Evolutionary conservation across 495 filamentous ascomycete species (phyloP).

Genomic region (Neurospora hispaniola): DNA sequence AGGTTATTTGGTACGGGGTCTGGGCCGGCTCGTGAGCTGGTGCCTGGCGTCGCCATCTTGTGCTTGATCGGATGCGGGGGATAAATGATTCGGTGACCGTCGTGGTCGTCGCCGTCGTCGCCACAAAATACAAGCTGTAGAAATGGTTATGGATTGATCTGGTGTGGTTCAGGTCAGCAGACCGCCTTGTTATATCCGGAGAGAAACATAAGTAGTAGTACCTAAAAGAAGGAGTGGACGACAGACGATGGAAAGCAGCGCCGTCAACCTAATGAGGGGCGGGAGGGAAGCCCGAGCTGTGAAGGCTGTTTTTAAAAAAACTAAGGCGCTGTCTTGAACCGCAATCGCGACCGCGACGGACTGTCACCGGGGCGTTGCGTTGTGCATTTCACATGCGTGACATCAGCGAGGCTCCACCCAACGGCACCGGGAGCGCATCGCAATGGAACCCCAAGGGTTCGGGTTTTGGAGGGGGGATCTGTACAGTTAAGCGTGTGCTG

Average conservation of each 20-base stretch:
- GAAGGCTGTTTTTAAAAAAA: not conserved
- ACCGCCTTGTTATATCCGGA: not conserved
- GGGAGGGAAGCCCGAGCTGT: not conserved
- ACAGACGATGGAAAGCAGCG: not conserved
- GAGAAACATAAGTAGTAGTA: not conserved
- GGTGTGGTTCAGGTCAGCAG: not conserved
- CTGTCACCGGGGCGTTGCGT: not conserved
- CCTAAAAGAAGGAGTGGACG: not conserved
- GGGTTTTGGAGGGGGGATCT: not conserved
- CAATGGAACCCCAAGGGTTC: not conserved
- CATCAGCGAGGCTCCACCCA: not conserved
- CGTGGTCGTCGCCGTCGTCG: not conserved
- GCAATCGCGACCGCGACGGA: not conserved
- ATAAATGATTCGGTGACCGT: not conserved
- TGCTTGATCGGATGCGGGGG: not conserved
- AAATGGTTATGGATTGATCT: not conserved
- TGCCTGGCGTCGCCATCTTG: not conserved
- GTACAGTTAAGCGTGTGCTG: not conserved
- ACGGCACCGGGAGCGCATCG: not conserved
- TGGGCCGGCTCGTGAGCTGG: conserved; percentile 1
- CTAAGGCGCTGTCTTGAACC: not conserved
- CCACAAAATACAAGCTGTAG: not conserved
- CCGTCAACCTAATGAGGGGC: not conserved
- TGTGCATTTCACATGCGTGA: not conserved
- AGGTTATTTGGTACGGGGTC: conserved; percentile 3